These are phyloP conservation scores for Cercospora sesami DNA, from an alignment of 2,329 filamentous ascomycete species.

Conservation along the genomic window DNA sequence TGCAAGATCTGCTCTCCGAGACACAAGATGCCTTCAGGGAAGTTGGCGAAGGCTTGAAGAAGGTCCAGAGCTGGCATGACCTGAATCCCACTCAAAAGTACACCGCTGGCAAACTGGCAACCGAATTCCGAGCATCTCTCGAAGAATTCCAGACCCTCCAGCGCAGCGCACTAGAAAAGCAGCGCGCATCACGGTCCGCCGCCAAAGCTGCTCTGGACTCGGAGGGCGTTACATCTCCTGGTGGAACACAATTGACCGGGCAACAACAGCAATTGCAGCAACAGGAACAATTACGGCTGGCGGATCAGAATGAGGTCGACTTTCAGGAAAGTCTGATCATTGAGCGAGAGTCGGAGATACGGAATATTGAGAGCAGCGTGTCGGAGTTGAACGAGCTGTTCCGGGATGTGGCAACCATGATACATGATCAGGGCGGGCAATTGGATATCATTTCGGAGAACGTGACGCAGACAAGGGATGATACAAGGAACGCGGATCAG, in stretches of 20 bases:
- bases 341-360: constrained; percentile 94
- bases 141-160: constrained; percentile 93
- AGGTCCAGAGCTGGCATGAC: constrained; percentile 70
- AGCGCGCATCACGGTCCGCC: constrained; percentile 80
- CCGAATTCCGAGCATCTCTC: constrained; percentile 85
- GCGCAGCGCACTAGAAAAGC: constrained; percentile 84
- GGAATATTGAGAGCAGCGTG: constrained; percentile 95
- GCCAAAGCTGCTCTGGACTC: constrained; percentile 71
- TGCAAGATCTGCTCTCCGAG: constrained; percentile 84
- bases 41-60: constrained; percentile 91
- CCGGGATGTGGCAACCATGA: constrained; percentile 96
- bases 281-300: constrained; percentile 72
- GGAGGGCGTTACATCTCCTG: constrained; percentile 41
- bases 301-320: constrained; percentile 90
- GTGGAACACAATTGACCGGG: constrained; percentile 52
- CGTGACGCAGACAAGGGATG: constrained; percentile 76
- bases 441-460: constrained; percentile 86
- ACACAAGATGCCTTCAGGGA: constrained; percentile 84
- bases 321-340: constrained; percentile 95
- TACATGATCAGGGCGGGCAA: constrained; percentile 87
- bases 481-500: constrained; percentile 80
- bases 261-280: constrained; percentile 52
- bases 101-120: constrained; percentile 90
- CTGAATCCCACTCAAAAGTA: constrained; percentile 88
- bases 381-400: constrained; percentile 95